These are phyloP conservation scores for Neocallimastix lanati DNA, from an alignment of 192 early-diverging fungal species.

Conservation along the genomic window DNA sequence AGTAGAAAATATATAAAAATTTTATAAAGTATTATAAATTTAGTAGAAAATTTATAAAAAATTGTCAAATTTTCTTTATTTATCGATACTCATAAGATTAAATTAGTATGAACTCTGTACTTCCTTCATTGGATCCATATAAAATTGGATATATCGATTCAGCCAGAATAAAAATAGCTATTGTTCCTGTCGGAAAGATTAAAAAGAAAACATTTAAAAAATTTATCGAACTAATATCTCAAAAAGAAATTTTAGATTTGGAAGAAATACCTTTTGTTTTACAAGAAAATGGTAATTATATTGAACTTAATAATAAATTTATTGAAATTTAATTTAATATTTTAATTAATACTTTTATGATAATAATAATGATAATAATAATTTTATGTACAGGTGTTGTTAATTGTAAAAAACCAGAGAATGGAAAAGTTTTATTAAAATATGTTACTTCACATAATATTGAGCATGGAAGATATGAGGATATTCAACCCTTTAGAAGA, in stretches of 20 bases:
- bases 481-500: neutral
- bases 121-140: neutral
- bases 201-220: neutral
- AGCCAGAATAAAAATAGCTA: neutral
- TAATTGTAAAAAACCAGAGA: neutral
- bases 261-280: neutral
- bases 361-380: no score
- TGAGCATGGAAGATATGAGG: neutral
- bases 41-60: no score
- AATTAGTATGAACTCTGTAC: neutral
- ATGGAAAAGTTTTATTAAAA: neutral
- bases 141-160: neutral
- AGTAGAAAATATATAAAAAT: no score
- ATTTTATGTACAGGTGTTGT: neutral
- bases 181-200: neutral
- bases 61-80: no score
- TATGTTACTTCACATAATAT: neutral
- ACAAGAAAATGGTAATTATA: neutral
- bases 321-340: no score
- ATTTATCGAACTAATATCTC: neutral
- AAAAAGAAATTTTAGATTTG: neutral
- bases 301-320: no score
- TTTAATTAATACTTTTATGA: no score
- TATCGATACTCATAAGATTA: no score
- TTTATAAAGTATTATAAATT: no score